These are phyloP conservation scores for Thalassiosira sp. DNA, from an alignment of 352 stramenopile genomes.

Conservation along the genomic window DNA sequence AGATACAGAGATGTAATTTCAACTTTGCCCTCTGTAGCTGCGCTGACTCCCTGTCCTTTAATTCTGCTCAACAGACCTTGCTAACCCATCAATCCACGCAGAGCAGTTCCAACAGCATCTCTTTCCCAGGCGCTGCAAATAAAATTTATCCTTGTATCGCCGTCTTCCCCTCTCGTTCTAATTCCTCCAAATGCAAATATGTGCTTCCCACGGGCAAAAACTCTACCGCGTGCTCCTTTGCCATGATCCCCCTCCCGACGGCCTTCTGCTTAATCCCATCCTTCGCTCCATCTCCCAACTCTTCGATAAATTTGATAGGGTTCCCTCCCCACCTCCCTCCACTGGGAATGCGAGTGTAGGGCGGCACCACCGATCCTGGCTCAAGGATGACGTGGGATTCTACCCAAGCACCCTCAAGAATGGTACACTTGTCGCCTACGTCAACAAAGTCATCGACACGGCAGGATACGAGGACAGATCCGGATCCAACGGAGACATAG, in stretches of 20 bases:
- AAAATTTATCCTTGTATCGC: conserved; percentile 47
- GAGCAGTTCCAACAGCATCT: no score
- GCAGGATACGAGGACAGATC: conserved; percentile 76
- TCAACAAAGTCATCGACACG: conserved; percentile 76
- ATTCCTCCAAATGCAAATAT: conserved; percentile 82
- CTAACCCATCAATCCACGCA: no score
- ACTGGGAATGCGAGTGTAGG: conserved; percentile 91
- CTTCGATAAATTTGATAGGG: conserved; percentile 91
- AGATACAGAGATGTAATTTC: no score
- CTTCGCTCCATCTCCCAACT: conserved; percentile 91
- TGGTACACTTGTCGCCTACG: conserved; percentile 81
- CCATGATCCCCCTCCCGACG: conserved; percentile 58
- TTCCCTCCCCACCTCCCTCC: conserved; percentile 95
- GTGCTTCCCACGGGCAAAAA: conserved; percentile 80
- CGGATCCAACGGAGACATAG: conserved; percentile 72
- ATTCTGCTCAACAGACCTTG: no score
- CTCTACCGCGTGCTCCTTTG: conserved; percentile 76
- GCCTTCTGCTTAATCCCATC: conserved; percentile 76
- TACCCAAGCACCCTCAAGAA: conserved; percentile 76
- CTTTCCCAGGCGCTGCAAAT: no score
- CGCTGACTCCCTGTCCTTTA: no score
- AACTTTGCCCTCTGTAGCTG: no score
- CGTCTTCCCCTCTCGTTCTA: conserved; percentile 62
- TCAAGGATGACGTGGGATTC: conserved; percentile 71
- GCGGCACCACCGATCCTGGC: conserved; percentile 88